phyloP scores from a whole-genome alignment of 805 yeast species.

The Kodamaea nitidulidarum region DNA sequence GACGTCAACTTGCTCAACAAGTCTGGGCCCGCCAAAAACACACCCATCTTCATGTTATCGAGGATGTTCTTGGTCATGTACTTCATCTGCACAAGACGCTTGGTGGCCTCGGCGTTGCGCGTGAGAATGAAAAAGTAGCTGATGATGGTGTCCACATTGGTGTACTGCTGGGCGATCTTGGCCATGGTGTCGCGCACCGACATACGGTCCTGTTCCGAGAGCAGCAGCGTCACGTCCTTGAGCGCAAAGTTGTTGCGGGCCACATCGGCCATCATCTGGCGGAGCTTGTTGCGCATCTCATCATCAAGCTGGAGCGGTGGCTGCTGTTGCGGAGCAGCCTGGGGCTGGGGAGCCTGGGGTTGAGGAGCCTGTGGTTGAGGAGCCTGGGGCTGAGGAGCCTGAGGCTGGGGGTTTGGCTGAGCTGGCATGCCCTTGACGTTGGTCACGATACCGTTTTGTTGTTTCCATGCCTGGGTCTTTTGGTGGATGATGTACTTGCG shows the following conservation, averaged over 20 bases:
- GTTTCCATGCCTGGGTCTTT: conserved; percentile 25
- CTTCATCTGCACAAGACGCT: conserved; percentile 72
- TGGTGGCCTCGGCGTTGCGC: conserved; percentile 70
- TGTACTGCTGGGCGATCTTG: conserved; percentile 55
- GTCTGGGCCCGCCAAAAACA: conserved; percentile 68
- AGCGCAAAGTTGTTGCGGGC: conserved; percentile 61
- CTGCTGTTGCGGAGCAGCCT: too few species aligned
- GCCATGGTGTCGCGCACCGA: conserved; percentile 52
- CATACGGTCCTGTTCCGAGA: conserved; percentile 62
- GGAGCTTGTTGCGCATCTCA: conserved; percentile 59
- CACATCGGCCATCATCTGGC: conserved; percentile 65
- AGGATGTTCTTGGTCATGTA: conserved; percentile 72
- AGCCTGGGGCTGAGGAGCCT: too few species aligned
- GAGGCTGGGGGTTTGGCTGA: too few species aligned
- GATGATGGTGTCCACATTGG: conserved; percentile 68
- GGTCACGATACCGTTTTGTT: conserved; percentile 21
- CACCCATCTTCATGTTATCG: conserved; percentile 62
- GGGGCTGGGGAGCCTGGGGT: too few species aligned
- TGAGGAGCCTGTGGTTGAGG: too few species aligned
- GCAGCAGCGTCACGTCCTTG: conserved; percentile 58
- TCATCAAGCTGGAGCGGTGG: conserved; percentile 46
- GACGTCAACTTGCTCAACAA: conserved; percentile 63
- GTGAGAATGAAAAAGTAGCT: conserved; percentile 77
- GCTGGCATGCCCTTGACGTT: neutral
- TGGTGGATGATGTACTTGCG: conserved; percentile 38